Percentiles rank a stretch among this genome's conserved stretches.
These are phyloP conservation scores for Anacardium occidentale DNA, from an alignment of 345 rosid species.

Conservation along the genomic window DNA sequence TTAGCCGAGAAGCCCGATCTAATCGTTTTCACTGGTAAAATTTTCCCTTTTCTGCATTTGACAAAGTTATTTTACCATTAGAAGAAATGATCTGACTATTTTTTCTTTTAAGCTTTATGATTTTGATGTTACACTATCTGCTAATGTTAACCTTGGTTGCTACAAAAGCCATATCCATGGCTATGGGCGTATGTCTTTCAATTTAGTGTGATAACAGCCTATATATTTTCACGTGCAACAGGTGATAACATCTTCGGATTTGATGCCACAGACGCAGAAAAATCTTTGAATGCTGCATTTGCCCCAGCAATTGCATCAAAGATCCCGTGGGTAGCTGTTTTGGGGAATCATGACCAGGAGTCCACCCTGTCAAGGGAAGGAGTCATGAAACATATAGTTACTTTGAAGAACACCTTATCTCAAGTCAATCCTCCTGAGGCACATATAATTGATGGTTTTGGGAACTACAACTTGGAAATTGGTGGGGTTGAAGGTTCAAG, in stretches of 20 bases:
- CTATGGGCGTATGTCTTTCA: not conserved
- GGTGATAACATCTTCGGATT: slow-evolving; percentile 75
- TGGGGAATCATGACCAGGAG: slow-evolving; percentile 94
- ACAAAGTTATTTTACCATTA: not conserved
- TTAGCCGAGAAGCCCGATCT: slow-evolving; percentile 77
- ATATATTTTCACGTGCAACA: slow-evolving; percentile 22
- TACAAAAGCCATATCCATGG: not conserved
- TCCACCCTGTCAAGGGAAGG: slow-evolving; percentile 73
- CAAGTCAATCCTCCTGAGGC: slow-evolving; percentile 58
- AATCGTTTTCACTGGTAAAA: slow-evolving; percentile 81
- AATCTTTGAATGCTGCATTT: slow-evolving; percentile 66
- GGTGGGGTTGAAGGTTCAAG: too few species aligned
- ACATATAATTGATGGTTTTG: slow-evolving; percentile 73
- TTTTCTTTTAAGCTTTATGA: not conserved
- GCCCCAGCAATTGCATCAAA: slow-evolving; percentile 70
- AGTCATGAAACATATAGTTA: slow-evolving; percentile 75
- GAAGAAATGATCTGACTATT: not conserved
- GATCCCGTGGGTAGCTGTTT: slow-evolving; percentile 86
- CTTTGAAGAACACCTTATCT: slow-evolving; percentile 65
- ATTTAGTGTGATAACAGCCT: not conserved
- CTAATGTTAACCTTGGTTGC: not conserved
- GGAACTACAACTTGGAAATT: slow-evolving; percentile 87
- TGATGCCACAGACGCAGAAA: slow-evolving; percentile 64
- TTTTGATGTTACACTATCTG: not conserved
- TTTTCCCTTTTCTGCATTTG: not conserved